Percentiles rank a stretch among this genome's conserved stretches.
Conservation (phyloP, 2,329 filamentous ascomycete genomes). For the Neofusicoccum laricinum region DNA sequence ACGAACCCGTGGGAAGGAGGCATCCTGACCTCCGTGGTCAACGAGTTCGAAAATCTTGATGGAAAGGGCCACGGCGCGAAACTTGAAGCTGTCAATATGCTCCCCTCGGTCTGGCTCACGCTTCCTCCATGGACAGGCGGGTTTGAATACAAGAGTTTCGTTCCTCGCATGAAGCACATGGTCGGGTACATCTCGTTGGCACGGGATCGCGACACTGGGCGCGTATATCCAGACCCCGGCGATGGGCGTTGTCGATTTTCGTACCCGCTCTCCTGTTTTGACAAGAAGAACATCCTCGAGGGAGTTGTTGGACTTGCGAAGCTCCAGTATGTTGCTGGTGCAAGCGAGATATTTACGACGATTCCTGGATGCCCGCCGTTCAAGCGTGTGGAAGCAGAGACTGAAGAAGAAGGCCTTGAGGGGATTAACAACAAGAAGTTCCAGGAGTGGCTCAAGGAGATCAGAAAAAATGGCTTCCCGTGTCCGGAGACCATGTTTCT, state of each 20-base stretch:
- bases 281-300: constrained; percentile 68
- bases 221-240: constrained; percentile 67
- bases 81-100: constrained; percentile 73
- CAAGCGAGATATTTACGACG: constrained; percentile 70
- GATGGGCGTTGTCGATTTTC: constrained; percentile 63
- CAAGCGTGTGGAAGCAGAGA: constrained; percentile 17
- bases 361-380: constrained; percentile 66
- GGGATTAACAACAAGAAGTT: constrained; percentile 61
- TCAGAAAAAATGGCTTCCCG: constrained; percentile 51
- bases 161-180: constrained; percentile 66
- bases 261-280: constrained; percentile 58
- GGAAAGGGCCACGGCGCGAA: constrained; percentile 77
- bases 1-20: constrained; percentile 64
- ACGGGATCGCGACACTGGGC: constrained; percentile 73
- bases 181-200: constrained; percentile 70
- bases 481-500: constrained; percentile 54
- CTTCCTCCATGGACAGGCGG: constrained; percentile 66
- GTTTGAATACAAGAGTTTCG: constrained; percentile 68
- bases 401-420: constrained; percentile 27
- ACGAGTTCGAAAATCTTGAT: constrained; percentile 78
- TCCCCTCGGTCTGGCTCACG: constrained; percentile 64
- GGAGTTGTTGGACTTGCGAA: constrained; percentile 70
- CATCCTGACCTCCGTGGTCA: constrained; percentile 76
- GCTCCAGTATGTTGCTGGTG: constrained; percentile 74
- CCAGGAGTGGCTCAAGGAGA: constrained; percentile 56